Evolutionary conservation across 2,329 filamentous ascomycete genomes (phyloP), one percentile per base, ranked within the genome.

Genomic region (Mycosphaerelloides madeirae): DNA sequence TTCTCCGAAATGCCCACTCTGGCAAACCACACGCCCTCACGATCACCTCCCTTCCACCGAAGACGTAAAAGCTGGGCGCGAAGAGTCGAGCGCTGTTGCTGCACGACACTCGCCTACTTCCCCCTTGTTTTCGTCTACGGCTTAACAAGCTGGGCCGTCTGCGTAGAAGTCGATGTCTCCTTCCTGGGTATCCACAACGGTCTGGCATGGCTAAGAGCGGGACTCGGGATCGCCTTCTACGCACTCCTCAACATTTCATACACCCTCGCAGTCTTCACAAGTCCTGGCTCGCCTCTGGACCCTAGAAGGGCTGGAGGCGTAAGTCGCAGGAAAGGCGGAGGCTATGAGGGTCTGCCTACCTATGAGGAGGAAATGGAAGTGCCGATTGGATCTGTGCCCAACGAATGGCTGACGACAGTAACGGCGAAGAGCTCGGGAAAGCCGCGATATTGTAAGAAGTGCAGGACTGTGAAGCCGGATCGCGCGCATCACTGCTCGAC

Each of bases 401-500:
- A 35, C n/a, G 47, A 53, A 25, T 49, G 44, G 48, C 59, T 61
- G 53, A 84, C 85, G 7, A 85, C 85, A 29, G 85, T 95, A 61
- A 97, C 91, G 1, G 93, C 96, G 62, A 98, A 93, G 69, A 56
- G 50, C 43, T 89, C 87, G 32, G 93, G 93, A 58, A 85, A 86
- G 59, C 71, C 85, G 41, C 81, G 93, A 43, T 97, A 85, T 72
- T 98, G 93, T 77, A 97, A 97, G 71, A 98, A 98, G 71, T 98
- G 93, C 68, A 87, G 94, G 70, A 84, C 84, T 41, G 81, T 86
- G 52, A 98, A 98, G 72, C 93, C 93, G 32, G 93, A 98, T 69
- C 87, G 93, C 49, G 83, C 91, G 25, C 93, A 98, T 67, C 93
- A 98, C 72, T 98, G 93, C 76, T 95, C 88, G 9, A 94, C 89